Conservation (phyloP, 1,284 basidiomycete species). For the Cutaneotrichosporon sp. region DNA sequence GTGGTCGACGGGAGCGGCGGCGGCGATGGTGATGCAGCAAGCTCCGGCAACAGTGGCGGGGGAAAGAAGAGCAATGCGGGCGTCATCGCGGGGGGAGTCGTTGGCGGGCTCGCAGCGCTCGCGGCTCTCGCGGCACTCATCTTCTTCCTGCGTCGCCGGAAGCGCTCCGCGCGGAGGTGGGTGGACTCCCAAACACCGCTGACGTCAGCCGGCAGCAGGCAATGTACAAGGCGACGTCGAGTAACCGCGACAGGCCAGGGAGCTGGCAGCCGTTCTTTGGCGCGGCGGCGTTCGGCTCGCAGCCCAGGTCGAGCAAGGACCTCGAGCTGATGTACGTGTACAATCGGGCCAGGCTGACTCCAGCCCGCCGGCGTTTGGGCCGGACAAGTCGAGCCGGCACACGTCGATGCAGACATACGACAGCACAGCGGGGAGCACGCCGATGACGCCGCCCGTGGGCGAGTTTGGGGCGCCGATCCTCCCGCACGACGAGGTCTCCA, state of each 20-base stretch:
- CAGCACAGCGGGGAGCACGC: background rate
- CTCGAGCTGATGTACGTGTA: background rate
- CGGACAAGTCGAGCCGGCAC: background rate
- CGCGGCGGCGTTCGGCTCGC: background rate
- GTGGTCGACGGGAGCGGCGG: background rate
- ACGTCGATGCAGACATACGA: background rate
- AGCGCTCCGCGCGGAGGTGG: background rate
- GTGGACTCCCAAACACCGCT: background rate
- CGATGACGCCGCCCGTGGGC: background rate
- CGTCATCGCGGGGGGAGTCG: background rate
- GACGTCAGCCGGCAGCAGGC: background rate
- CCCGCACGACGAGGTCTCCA: background rate
- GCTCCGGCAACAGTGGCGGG: background rate
- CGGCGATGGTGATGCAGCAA: background rate
- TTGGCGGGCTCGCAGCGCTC: background rate
- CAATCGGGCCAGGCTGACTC: background rate
- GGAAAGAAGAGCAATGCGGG: background rate
- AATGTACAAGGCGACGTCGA: background rate
- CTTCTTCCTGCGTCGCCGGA: background rate
- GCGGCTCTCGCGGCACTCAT: background rate
- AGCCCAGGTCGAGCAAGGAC: background rate
- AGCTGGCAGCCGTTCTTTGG: constrained; percentile 1
- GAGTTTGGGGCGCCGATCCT: background rate
- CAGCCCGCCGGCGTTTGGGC: background rate
- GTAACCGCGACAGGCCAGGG: background rate